Evolutionary conservation across 306 rosid genomes (phyloP), one percentile per base, ranked within the genome.

Genomic region (Castanopsis chinensis): DNA sequence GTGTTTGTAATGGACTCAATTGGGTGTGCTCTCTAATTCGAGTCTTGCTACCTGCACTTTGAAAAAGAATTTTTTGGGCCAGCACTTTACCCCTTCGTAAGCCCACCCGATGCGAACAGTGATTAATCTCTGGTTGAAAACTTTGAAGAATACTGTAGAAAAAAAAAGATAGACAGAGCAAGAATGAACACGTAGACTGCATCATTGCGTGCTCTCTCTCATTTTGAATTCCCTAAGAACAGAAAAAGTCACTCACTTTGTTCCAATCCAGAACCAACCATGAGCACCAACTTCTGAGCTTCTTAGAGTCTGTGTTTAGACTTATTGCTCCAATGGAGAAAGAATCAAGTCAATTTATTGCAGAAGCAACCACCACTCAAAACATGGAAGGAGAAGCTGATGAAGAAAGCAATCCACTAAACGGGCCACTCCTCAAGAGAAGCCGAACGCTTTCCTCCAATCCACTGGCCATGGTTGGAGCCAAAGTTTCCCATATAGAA

Each of bases 401-500:
- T 25, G 88, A 69, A 53, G 97, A 93, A 79, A 88, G 88, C 85
- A 86, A 88, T 83, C 75, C 91, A 1, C 74, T 92, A 9, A 79
- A 80, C 35, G 57, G 85, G 78, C 88, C 94, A 20, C 87, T 88
- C 13, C 93, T 94, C 72, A 86, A 90, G 88, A 84, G 94, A 76
- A 94, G 71, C 72, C 79, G 89, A 2, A 94, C 96, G 3, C 86
- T 94, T 0, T 92, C 98, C 55, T 83, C 94, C 71, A 92, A 41
- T 84, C 92, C 92, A 45, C 92, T 89, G 4, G 98, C 98, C 68
- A 79, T 92, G 2, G 90, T 92, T 30, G 98, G 98, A 74, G 85
- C 89, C 68, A 94, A 88, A 76, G 96, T 92, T 79, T 92, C 97
- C 61, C 83, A 89, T 49, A 92, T 92, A 51, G 97, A 94, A 76